Percentiles rank a stretch among this genome's conserved stretches.
These are phyloP conservation scores for Lolium multiflorum DNA, from an alignment of 176 grass and related monocot genomes.

Conservation along the genomic window DNA sequence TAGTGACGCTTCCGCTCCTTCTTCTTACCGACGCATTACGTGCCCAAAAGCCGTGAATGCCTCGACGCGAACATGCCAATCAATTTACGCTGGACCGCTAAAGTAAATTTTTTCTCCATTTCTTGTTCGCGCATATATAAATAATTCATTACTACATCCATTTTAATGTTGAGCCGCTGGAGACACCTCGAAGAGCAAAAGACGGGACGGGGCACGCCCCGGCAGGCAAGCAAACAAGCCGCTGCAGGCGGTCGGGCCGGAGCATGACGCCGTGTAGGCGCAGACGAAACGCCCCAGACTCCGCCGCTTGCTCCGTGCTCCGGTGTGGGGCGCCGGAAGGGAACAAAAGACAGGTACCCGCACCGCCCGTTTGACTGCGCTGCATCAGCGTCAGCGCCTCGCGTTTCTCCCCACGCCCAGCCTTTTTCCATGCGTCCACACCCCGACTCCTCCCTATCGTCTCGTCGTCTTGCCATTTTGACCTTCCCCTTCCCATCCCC, in stretches of 20 bases:
- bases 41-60: no score
- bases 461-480: conserved; percentile 49
- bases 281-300: conserved; percentile 28
- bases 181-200: no score
- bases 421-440: conserved; percentile 50
- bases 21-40: no score
- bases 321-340: not conserved
- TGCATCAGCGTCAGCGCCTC: conserved; percentile 38
- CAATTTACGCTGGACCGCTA: no score
- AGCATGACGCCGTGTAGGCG: conserved; percentile 9
- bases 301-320: no score
- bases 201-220: no score
- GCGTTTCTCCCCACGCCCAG: not conserved
- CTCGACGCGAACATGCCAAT: no score
- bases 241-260: not conserved
- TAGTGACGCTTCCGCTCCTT: no score
- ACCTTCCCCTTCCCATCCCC: not conserved
- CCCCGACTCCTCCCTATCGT: not conserved
- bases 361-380: conserved; percentile 56
- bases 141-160: no score
- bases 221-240: conserved; percentile 16
- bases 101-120: no score
- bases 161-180: no score
- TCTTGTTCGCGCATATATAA: no score
- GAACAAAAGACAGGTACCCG: conserved; percentile 39